Evolutionary conservation across 805 yeast species (phyloP), one percentile per base, ranked within the genome.

Genomic region (Teunomyces atbi): DNA sequence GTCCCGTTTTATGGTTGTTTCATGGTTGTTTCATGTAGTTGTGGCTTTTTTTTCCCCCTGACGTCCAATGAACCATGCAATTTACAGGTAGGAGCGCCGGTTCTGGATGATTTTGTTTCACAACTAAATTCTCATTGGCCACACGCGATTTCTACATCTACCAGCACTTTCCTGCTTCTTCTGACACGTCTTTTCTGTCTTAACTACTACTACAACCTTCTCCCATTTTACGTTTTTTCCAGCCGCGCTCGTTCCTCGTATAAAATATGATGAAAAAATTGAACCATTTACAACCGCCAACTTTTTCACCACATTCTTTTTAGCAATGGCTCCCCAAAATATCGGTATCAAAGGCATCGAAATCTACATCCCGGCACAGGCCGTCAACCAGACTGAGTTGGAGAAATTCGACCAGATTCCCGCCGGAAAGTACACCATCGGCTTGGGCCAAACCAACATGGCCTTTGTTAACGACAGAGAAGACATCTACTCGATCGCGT

Each of bases 401-500:
- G 99, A 94, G 69, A 72, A 77, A 54, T 82, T 73, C 59, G 96
- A 91, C 65, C 88, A 86, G 47, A 91, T 92, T 51, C 81, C 98
- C 18, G 74, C 86, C 45, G 99, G 99, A 50, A 94, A 94, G 69
- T 94, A 90, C 79, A 94, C 99, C 64, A 92, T 94, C 68, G 99
- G 99, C 42, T 79, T 94, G 50, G 99, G 99, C 54, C 99, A 94
- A 76, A 92, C 97, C 61, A 89, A 90, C 71, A 94, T 94, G 99
- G 81, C 96, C 15, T 94, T 89, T 61, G 98, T 94, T 56, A 86
- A 92, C 66, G 99, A 94, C 73, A 84, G 97, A 69, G 98, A 94
- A 72, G 99, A 94, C 64, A 90, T 90, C 60, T 91, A 91, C 76
- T 94, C 99, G 30, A 77, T 94, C 78, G 74, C 88, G n/a, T 76